Conservation (phyloP, 257 asterid genomes). For the Solanum arcanum region DNA sequence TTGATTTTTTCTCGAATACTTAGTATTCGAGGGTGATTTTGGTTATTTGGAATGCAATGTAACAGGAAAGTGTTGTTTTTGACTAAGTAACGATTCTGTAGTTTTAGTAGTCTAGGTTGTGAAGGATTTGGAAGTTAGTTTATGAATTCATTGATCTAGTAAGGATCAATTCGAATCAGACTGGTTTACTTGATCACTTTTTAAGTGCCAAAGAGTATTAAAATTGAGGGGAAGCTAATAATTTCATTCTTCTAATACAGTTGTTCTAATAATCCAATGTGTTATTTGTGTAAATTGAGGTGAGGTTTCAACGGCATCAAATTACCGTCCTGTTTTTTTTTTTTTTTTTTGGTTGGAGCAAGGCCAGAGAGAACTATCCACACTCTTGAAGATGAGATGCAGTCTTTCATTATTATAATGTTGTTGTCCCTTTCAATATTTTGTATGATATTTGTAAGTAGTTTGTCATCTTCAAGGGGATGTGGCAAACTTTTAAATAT, state of each 20-base stretch:
- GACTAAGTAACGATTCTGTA: background rate
- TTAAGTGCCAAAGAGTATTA: background rate
- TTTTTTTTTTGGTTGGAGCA: background rate
- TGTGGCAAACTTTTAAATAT: background rate
- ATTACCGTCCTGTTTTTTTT: background rate
- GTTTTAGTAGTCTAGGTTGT: background rate
- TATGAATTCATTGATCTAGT: background rate
- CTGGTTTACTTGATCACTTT: background rate
- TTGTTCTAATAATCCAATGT: background rate
- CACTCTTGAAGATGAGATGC: background rate
- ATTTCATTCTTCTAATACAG: background rate
- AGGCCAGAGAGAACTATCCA: background rate
- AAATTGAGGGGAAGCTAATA: background rate
- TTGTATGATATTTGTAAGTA: background rate
- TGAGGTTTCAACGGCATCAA: background rate
- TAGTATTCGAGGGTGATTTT: background rate
- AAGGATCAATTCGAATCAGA: background rate
- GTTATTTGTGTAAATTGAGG: background rate
- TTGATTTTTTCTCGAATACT: background rate
- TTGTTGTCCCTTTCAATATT: background rate
- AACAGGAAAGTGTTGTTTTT: background rate
- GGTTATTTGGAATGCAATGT: background rate
- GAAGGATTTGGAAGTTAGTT: background rate
- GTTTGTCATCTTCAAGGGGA: background rate
- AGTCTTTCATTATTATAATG: background rate